A percentile compares a stretch with the other conserved stretches of the same genome.
Conservation (phyloP, 73 alveolate species). For the Tetrahymena malaccensis region DNA sequence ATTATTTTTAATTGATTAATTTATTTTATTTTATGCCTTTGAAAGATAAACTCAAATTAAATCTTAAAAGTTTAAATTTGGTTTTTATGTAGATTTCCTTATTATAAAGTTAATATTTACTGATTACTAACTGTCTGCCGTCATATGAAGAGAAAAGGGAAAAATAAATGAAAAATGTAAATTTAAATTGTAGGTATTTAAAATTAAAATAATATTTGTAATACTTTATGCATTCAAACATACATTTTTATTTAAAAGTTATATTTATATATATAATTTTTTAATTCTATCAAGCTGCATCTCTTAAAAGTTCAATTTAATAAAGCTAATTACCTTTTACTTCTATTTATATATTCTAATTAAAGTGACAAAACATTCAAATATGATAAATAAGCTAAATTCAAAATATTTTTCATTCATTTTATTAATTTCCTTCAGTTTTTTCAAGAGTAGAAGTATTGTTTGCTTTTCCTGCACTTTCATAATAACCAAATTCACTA, state of each 20-base stretch:
- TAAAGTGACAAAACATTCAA: not conserved
- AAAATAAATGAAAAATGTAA: not conserved
- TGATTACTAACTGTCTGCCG: no score
- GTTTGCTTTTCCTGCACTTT: conserved; percentile 21
- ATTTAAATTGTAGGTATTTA: not conserved
- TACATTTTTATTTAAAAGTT: no score
- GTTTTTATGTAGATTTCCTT: no score
- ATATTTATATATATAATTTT: no score
- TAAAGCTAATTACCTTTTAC: not conserved
- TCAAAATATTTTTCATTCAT: not conserved
- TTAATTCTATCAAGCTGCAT: not conserved
- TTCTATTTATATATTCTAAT: not conserved
- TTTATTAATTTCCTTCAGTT: not conserved
- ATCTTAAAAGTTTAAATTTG: no score
- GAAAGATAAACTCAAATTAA: no score
- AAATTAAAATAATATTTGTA: not conserved
- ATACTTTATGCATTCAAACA: not conserved
- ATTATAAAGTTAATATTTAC: no score
- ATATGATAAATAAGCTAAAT: not conserved
- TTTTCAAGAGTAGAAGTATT: not conserved
- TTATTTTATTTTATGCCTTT: no score
- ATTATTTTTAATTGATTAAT: no score
- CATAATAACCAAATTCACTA: conserved; percentile 82
- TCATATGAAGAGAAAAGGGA: not conserved
- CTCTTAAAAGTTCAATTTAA: not conserved